A percentile compares a stretch with the other conserved stretches of the same genome.
Evolutionary conservation across 1,284 basidiomycete genomes (phyloP).

Genomic region (Phlebopus sp.): DNA sequence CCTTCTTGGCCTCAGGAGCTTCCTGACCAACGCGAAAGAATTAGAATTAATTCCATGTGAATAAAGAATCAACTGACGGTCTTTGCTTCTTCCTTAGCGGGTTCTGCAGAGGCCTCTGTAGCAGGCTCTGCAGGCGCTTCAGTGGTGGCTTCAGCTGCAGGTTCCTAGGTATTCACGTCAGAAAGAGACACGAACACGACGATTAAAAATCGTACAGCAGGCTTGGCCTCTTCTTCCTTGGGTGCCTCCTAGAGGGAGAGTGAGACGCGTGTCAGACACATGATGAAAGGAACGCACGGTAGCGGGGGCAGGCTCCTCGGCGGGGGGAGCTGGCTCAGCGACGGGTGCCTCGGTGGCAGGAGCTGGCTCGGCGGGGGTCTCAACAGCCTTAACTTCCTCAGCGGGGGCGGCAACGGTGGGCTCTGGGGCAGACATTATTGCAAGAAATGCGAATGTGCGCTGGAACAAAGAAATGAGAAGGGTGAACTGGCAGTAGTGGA

Average conservation of each 20-base stretch:
- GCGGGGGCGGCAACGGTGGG: slow-evolving; percentile 43
- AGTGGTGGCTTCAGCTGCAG: slow-evolving; percentile 29
- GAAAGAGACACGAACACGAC: not conserved
- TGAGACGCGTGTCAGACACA: slow-evolving; percentile 4
- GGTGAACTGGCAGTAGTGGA: slow-evolving; percentile 15
- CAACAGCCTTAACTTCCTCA: slow-evolving; percentile 55
- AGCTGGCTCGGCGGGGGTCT: slow-evolving; percentile 41
- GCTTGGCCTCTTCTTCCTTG: slow-evolving; percentile 48
- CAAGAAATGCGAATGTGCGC: slow-evolving; percentile 52
- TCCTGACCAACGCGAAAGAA: slow-evolving; percentile 27
- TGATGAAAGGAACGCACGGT: slow-evolving; percentile 17
- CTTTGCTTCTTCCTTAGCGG: slow-evolving; percentile 58
- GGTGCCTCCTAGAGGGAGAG: slow-evolving; percentile 41
- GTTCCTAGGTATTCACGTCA: slow-evolving; percentile 27
- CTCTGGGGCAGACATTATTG: slow-evolving; percentile 80
- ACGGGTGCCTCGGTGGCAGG: slow-evolving; percentile 31
- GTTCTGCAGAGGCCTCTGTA: slow-evolving; percentile 35
- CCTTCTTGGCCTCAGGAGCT: slow-evolving; percentile 59
- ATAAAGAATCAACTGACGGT: slow-evolving; percentile 39
- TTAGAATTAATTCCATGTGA: slow-evolving; percentile 5
- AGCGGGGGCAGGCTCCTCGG: slow-evolving; percentile 33
- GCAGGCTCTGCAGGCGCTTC: slow-evolving; percentile 40
- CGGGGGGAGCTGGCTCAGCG: slow-evolving; percentile 32
- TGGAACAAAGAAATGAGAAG: slow-evolving; percentile 27
- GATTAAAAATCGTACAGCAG: slow-evolving; percentile 33